Evolutionary conservation across 768 basidiomycete species (phyloP), one percentile per base, ranked within the genome.

Genomic region (Leccinum subtestaceum): DNA sequence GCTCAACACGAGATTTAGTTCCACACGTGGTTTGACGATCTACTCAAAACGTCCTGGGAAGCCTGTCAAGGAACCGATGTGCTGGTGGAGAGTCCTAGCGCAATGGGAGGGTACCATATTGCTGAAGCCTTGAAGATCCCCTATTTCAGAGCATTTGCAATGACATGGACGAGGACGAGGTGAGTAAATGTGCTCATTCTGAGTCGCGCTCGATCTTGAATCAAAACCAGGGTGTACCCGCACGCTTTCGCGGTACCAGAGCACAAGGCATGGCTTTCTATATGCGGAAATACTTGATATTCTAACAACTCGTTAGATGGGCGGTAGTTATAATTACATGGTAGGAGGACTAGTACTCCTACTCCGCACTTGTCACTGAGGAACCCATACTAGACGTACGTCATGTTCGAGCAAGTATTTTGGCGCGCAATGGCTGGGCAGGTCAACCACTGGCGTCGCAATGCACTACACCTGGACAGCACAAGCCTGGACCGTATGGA

Each of bases 221-320:
- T 38, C 46, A 58, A 58, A 53, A 57, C 45, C 53, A 90, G 91
- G 67, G 95, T 91, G 6, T 99, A 98, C 73, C 96, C 97, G 2
- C 96, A 98, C 70, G 95, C 96, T 2, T 96, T 99, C 65, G 97
- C 95, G 13, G 97, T 98, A 3, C 97, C 97, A 3, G 97, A 98
- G 55, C 87, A 84, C 66, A 98, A 97, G 83, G 91, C 88, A 65
- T 23, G 75, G 34, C 55, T 59, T 29, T 57, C 38, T 56, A 31
- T 34, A 8, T 40, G 61, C 34, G 54, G 29, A 52, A 34, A 27
- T 46, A 19, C 31, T 5, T 53, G 31, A 57, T 46, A 52, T 68
- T 58, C 69, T 61, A 58, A 69, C n/a, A 49, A 46, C 53, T 43
- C 56, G 45, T 50, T 59, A 92, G 88, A 93, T 97, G 88, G 97